Percentiles rank a stretch among this genome's conserved stretches.
Evolutionary conservation across 306 rosid genomes (phyloP).

Genomic region (Inga leiocalycina): DNA sequence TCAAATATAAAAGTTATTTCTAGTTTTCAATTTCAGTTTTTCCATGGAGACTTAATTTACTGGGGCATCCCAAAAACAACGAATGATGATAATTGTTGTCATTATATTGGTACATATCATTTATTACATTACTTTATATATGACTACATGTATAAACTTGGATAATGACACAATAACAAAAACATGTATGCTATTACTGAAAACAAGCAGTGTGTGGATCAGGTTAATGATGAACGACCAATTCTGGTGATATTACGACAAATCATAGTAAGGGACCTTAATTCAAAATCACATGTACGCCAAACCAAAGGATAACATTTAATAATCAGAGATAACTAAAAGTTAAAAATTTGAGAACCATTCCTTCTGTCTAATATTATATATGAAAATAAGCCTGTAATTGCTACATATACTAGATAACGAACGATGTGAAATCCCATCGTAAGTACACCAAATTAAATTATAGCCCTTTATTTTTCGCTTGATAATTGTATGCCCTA

Average conservation of each 20-base stretch:
- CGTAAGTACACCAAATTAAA: background rate
- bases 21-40: background rate
- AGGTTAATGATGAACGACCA: background rate
- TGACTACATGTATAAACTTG: constrained; percentile 31
- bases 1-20: background rate
- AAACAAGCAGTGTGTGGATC: background rate
- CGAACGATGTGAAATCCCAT: background rate
- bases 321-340: constrained; percentile 12
- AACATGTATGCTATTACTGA: background rate
- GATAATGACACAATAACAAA: constrained; percentile 29
- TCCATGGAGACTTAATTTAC: background rate
- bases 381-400: background rate
- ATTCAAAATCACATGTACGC: constrained; percentile 27
- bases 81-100: background rate
- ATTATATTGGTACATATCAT: background rate
- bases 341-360: constrained; percentile 20
- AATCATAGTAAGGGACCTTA: background rate
- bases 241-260: background rate
- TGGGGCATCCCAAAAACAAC: background rate
- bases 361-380: constrained; percentile 2
- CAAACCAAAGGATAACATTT: constrained; percentile 20
- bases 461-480: background rate
- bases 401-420: background rate
- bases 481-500: background rate
- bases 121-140: constrained; percentile 2